Evolutionary conservation across 148 eudicot species (phyloP).

Genomic region (Rhododendron griersonianum): DNA sequence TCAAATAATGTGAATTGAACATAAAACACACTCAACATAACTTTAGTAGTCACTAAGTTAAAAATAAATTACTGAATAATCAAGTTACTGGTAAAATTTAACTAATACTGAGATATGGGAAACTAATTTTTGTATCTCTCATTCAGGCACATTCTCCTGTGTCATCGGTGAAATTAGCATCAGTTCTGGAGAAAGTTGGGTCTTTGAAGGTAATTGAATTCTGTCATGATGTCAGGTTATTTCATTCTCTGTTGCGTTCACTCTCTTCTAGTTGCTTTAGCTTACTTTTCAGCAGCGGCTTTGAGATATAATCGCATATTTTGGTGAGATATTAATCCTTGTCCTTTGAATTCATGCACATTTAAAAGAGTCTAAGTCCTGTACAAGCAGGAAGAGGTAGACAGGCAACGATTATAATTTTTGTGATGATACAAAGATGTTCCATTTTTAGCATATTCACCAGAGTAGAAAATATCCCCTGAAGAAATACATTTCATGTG

Average conservation of each 20-base stretch:
- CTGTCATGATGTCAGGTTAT: background rate
- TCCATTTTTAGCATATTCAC: background rate
- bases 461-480: background rate
- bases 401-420: background rate
- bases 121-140: background rate
- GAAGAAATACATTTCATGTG: background rate
- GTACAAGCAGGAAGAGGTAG: background rate
- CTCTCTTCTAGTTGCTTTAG: background rate
- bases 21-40: background rate
- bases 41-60: background rate
- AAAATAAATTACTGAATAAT: background rate
- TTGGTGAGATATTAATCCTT: background rate
- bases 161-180: constrained; percentile 54
- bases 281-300: background rate
- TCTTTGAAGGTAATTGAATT: constrained; percentile 64
- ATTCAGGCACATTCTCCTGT: constrained; percentile 67
- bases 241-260: background rate
- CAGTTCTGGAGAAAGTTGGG: constrained; percentile 60
- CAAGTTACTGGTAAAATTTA: background rate
- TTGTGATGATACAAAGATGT: background rate
- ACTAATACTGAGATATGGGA: background rate
- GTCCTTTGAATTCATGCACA: background rate
- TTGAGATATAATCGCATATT: background rate
- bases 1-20: background rate
- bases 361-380: background rate